A percentile compares a stretch with the other conserved stretches of the same genome.
These are phyloP conservation scores for Omphalotus guepiniiformis DNA, from an alignment of 768 basidiomycete genomes.

Conservation along the genomic window DNA sequence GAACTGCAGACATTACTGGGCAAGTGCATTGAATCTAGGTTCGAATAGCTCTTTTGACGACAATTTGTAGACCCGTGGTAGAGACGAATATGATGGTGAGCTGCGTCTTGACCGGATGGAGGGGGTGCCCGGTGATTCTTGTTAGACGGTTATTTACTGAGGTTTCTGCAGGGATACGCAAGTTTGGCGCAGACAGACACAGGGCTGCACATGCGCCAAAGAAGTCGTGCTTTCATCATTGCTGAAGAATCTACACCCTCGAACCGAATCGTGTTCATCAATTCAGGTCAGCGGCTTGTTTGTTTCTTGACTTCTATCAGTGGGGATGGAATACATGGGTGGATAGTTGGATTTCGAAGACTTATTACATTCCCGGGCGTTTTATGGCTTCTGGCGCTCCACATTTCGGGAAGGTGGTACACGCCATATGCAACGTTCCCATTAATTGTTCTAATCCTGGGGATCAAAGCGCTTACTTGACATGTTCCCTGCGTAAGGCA, in stretches of 20 bases:
- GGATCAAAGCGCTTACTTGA: too few relatives aligned
- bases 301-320: too few relatives aligned
- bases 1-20: slow-evolving; percentile 76
- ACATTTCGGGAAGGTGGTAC: too few relatives aligned
- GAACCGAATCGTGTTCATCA: slow-evolving; percentile 70
- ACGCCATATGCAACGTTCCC: too few relatives aligned
- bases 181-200: slow-evolving; percentile 60
- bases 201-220: slow-evolving; percentile 76
- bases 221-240: slow-evolving; percentile 72
- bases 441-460: too few relatives aligned
- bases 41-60: neutral
- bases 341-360: neutral
- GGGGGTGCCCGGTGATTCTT: neutral
- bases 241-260: slow-evolving; percentile 53
- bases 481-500: too few relatives aligned
- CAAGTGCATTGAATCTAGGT: slow-evolving; percentile 21
- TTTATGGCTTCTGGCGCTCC: too few relatives aligned
- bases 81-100: slow-evolving; percentile 82
- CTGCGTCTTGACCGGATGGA: neutral
- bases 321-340: neutral
- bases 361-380: too few relatives aligned
- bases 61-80: slow-evolving; percentile 53
- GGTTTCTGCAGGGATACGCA: slow-evolving; percentile 56
- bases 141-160: neutral
- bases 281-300: slow-evolving; percentile 46